phyloP scores from a whole-genome alignment of 2,329 filamentous ascomycete genomes.

The Whalleya microplaca region DNA sequence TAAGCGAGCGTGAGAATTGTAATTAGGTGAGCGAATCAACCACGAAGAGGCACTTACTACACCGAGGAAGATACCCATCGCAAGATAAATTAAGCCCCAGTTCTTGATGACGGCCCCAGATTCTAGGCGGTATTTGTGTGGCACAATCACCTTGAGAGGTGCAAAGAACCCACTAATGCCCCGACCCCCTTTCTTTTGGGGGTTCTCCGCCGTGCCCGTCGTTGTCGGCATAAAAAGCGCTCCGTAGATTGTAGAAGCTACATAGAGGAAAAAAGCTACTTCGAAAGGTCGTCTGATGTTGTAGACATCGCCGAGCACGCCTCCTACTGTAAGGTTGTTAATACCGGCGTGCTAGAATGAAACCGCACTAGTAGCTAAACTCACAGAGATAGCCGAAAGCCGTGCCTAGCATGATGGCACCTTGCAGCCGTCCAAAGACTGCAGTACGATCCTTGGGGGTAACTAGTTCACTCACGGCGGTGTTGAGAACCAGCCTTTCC shows the following conservation, averaged over 20 bases:
- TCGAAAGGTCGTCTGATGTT: constrained; percentile 68
- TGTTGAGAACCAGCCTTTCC: constrained; percentile 62
- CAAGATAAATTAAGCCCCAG: constrained; percentile 66
- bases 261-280: constrained; percentile 62
- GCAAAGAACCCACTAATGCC: constrained; percentile 62
- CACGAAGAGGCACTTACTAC: constrained; percentile 48
- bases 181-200: constrained; percentile 29
- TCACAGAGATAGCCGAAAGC: constrained; percentile 64
- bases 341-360: background rate
- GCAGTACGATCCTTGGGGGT: constrained; percentile 62
- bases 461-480: constrained; percentile 68
- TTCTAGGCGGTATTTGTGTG: constrained; percentile 55
- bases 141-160: constrained; percentile 64
- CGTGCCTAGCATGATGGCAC: constrained; percentile 68
- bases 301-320: constrained; percentile 65
- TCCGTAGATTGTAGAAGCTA: constrained; percentile 48
- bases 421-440: constrained; percentile 66
- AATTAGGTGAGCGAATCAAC: background rate
- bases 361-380: constrained; percentile 16
- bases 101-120: constrained; percentile 58
- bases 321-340: constrained; percentile 51
- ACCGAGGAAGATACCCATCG: constrained; percentile 67
- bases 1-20: constrained; percentile 26
- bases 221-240: constrained; percentile 46
- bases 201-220: constrained; percentile 11